These are phyloP conservation scores for Alternaria triticina DNA, from an alignment of 2,329 filamentous ascomycete genomes.

Conservation along the genomic window DNA sequence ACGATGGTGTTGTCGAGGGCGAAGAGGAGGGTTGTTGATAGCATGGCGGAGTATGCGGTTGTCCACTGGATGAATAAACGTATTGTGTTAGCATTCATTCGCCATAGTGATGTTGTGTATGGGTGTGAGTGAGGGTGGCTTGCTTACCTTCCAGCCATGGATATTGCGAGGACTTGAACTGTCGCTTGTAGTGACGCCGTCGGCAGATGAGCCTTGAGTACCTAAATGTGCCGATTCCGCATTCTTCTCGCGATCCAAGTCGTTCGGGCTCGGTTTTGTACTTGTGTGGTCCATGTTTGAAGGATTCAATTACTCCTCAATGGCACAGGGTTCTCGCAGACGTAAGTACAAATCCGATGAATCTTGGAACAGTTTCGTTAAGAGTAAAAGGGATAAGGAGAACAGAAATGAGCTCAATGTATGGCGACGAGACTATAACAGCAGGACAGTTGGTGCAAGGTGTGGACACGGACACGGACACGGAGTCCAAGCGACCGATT, in stretches of 20 bases:
- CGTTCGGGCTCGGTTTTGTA: neutral
- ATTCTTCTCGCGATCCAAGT: neutral
- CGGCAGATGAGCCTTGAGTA: neutral
- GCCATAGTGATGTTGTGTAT: accelerated
- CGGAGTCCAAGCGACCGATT: neutral
- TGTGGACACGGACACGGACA: neutral
- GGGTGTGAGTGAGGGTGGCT: accelerated
- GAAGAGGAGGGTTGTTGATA: constrained; percentile 17
- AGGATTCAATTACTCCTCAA: neutral
- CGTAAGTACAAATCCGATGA: neutral
- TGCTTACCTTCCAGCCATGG: constrained; percentile 3
- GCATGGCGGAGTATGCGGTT: neutral
- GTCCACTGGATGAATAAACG: neutral
- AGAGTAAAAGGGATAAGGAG: no score
- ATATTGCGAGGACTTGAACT: neutral
- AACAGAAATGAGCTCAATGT: neutral
- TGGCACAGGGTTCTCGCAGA: neutral
- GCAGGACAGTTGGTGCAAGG: neutral
- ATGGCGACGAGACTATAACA: neutral
- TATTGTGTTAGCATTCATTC: neutral
- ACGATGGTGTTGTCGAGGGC: constrained; percentile 35
- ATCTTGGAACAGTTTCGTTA: neutral
- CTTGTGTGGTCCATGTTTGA: neutral
- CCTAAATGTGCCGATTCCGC: neutral
- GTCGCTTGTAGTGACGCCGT: neutral